Evolutionary conservation across 441 rosid genomes (phyloP).

Genomic region (Arabidopsis lyrata): DNA sequence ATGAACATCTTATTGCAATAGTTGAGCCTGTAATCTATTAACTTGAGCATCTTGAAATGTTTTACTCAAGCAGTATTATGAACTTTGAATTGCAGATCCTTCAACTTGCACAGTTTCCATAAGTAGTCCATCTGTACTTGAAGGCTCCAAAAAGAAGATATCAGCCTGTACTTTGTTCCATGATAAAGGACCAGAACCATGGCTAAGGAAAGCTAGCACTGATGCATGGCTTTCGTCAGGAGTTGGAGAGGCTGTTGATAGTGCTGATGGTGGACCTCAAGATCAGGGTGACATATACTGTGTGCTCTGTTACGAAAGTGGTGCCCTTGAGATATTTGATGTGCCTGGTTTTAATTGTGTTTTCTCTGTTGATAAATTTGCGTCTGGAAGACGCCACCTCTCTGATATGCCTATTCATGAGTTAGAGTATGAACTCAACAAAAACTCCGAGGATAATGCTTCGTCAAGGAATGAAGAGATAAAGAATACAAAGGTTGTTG

Average conservation of each 20-base stretch:
- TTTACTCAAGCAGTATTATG: slow-evolving; percentile 39
- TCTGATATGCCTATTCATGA: slow-evolving; percentile 63
- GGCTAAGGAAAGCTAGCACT: slow-evolving; percentile 94
- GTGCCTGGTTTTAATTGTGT: slow-evolving; percentile 89
- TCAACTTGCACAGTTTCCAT: slow-evolving; percentile 83
- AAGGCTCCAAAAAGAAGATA: slow-evolving; percentile 65
- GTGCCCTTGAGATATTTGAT: slow-evolving; percentile 92
- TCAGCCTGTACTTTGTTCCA: slow-evolving; percentile 93
- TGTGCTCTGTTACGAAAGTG: slow-evolving; percentile 84
- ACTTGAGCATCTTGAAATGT: slow-evolving; percentile 26
- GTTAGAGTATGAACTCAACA: slow-evolving; percentile 53
- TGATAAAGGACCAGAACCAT: slow-evolving; percentile 95
- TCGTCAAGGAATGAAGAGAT: slow-evolving; percentile 72
- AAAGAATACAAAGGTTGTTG: slow-evolving; percentile 75
- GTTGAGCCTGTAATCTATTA: slow-evolving; percentile 23
- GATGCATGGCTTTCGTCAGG: slow-evolving; percentile 99
- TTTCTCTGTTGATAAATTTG: slow-evolving; percentile 83
- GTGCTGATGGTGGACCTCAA: slow-evolving; percentile 82
- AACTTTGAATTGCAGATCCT: slow-evolving; percentile 73
- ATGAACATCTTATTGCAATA: slow-evolving; percentile 27
- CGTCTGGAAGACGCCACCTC: slow-evolving; percentile 84
- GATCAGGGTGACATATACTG: slow-evolving; percentile 97
- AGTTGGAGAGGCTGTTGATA: slow-evolving; percentile 79
- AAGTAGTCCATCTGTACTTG: slow-evolving; percentile 71
- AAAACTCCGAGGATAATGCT: slow-evolving; percentile 59